Conservation (phyloP, 176 grass and related monocot genomes). For the Zoysia japonica region DNA sequence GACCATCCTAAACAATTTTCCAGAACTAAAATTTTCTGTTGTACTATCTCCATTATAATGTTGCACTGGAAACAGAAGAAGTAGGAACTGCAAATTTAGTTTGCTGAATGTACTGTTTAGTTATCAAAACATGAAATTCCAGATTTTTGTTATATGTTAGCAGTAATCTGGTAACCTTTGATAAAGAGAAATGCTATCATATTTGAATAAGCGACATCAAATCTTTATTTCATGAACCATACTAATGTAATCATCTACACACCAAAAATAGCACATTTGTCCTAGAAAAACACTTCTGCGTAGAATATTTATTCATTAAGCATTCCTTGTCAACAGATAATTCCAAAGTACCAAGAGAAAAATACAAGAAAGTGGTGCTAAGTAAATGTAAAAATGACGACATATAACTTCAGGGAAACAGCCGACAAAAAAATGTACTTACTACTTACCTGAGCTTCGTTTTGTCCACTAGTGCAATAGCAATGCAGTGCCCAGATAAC, state of each 20-base stretch:
- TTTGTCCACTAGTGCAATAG: slow-evolving; percentile 95
- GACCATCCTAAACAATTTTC: background rate
- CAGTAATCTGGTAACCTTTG: background rate
- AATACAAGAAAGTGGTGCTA: background rate
- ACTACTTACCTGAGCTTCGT: slow-evolving; percentile 69
- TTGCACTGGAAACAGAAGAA: background rate
- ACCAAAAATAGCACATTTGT: background rate
- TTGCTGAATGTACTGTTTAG: background rate
- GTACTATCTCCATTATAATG: background rate
- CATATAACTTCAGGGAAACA: background rate
- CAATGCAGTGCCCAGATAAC: slow-evolving; percentile 77
- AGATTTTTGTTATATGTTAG: background rate
- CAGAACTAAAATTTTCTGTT: background rate
- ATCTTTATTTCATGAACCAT: background rate
- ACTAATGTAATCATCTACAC: background rate
- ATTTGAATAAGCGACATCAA: background rate
- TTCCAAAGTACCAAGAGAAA: background rate
- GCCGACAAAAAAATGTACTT: background rate
- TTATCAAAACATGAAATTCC: background rate
- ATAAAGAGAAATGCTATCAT: background rate
- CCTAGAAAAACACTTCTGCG: background rate
- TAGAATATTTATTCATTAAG: background rate
- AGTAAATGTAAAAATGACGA: background rate
- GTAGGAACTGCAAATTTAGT: background rate
- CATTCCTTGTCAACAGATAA: background rate